Base-by-base conservation (phyloP, 108 stramenopile species). In the Skeletonema costatum region DNA sequence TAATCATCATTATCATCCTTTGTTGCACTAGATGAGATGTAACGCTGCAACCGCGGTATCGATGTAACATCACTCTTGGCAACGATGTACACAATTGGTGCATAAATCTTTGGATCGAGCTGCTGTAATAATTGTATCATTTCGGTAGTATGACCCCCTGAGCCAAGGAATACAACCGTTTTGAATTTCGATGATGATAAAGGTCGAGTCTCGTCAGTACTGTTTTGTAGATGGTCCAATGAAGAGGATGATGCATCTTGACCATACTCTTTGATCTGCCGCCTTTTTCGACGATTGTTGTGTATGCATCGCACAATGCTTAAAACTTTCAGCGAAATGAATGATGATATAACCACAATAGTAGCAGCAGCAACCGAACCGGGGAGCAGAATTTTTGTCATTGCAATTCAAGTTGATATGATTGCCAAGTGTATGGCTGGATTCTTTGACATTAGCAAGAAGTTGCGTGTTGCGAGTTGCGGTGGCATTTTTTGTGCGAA, bases 111-210 rank as follows among this genome's bases (percentile, higher is more conserved):
- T 21, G 71, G 56, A 82, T 92, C 73, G 17, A 97, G 60, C 21
- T 78, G 41, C 59, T 86, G 48, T 0, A 92, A 38, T 76, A 97
- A 60, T 33, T 82, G 81, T 21, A 95, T 70, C 93, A 97, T 95
- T 86, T 97, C 96, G 36, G 91, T 93, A 21, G 93, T 95, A 65
- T 97, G 96, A 14, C 96, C 96, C 21, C 96, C 96, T 11, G 91
- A 92, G 11, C 95, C 95, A 56, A 96, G 60, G 19, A 96, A 89
- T 0, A 93, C 85, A 60, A 96, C 51, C 8, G 91, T 91, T 39
- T 84, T 84, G 29, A 87, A 71, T 56, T 8, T 66, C 9, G 53
- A 56, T 56, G 53, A 56, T 29, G 21, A 29, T 19, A 12, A 51
- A 4, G 50, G 6, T 2, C 16, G 44, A 16, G 16, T 46, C 44